phyloP scores from a whole-genome alignment of 805 yeast species.

The Ascoidea asiatica region DNA sequence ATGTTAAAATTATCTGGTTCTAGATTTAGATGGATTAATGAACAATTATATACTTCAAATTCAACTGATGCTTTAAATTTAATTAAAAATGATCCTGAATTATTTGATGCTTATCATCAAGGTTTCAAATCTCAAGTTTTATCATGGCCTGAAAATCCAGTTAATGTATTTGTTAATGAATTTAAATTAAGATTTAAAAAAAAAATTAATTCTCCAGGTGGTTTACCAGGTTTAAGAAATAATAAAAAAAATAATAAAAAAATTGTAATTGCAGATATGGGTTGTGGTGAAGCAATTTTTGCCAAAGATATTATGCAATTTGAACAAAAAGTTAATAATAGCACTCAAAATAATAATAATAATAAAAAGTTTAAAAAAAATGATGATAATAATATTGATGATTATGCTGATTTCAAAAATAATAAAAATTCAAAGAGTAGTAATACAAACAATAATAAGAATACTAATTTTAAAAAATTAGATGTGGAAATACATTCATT shows the following conservation, averaged over 20 bases:
- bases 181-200: slow-evolving; percentile 44
- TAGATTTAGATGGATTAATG: slow-evolving; percentile 95
- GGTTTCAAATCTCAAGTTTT: slow-evolving; percentile 94
- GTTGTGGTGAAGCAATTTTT: slow-evolving; percentile 95
- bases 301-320: slow-evolving; percentile 50
- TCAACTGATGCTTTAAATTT: slow-evolving; percentile 67
- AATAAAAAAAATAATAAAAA: slow-evolving; percentile 30
- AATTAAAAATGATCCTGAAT: slow-evolving; percentile 67
- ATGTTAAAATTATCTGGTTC: slow-evolving; percentile 90
- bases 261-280: slow-evolving; percentile 93
- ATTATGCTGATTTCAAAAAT: too few species aligned
- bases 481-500: slow-evolving; percentile 70
- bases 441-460: too few species aligned
- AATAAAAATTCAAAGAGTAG: too few species aligned
- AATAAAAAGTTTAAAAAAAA: slow-evolving; percentile 19
- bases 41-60: slow-evolving; percentile 79
- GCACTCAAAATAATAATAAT: slow-evolving; percentile 9
- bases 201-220: slow-evolving; percentile 92
- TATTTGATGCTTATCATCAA: slow-evolving; percentile 88
- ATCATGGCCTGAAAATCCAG: slow-evolving; percentile 98
- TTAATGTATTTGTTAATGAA: slow-evolving; percentile 72
- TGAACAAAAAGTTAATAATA: slow-evolving; percentile 22
- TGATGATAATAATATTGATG: too few species aligned
- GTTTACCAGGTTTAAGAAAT: slow-evolving; percentile 57
- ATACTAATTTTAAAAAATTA: slow-evolving; percentile 25